Evolutionary conservation across 2,329 filamentous ascomycete species (phyloP).

Genomic region (Talaromyces sp.): DNA sequence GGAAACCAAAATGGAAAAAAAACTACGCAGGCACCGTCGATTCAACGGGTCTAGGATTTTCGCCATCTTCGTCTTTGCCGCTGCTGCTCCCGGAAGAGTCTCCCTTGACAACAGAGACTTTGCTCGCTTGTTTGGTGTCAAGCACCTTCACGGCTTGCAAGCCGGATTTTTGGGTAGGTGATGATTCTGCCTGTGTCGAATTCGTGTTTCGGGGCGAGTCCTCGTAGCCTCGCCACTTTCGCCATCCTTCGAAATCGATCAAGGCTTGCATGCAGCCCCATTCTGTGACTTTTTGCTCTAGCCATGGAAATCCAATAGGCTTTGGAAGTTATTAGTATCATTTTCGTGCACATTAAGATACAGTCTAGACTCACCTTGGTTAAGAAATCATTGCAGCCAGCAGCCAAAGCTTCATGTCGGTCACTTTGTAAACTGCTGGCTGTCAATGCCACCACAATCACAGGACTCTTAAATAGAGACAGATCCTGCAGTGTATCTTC

Average conservation of each 20-base stretch:
- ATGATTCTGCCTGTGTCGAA: not conserved
- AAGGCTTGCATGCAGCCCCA: constrained; percentile 99
- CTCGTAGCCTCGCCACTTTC: constrained; percentile 86
- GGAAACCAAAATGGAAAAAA: not conserved
- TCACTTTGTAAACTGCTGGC: constrained; percentile 93
- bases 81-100: constrained; percentile 27
- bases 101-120: constrained; percentile 13
- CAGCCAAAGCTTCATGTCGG: constrained; percentile 87
- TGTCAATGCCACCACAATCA: constrained; percentile 95
- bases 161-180: not conserved
- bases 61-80: constrained; percentile 19
- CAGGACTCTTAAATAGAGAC: constrained; percentile 81
- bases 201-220: constrained; percentile 15
- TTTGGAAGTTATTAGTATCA: constrained; percentile 32
- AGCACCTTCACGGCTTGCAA: constrained; percentile 2
- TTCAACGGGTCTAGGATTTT: not conserved
- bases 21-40: not conserved
- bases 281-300: constrained; percentile 96
- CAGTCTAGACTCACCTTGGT: constrained; percentile 69
- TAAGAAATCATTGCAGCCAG: constrained; percentile 96
- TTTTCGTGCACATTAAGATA: not conserved
- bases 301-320: constrained; percentile 97
- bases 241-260: constrained; percentile 97
- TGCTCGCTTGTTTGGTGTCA: constrained; percentile 4
- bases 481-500: constrained; percentile 34